Conservation (phyloP, 257 asterid genomes). For the Solanum gracilifrons region DNA sequence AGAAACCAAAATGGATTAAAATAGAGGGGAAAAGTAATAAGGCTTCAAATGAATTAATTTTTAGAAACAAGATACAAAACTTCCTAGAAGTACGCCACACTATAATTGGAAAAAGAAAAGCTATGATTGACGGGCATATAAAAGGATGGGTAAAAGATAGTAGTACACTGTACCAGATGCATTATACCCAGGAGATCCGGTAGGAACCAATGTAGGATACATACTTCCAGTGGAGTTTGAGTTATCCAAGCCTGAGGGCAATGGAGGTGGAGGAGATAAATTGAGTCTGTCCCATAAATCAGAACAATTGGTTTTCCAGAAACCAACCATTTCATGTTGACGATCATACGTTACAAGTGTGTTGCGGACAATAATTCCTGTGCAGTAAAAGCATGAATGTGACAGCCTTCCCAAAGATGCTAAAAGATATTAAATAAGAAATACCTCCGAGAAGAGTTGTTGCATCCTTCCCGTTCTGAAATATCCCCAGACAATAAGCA, state of each 20-base stretch:
- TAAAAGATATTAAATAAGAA: neutral
- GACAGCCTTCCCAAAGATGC: neutral
- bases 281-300: constrained; percentile 88
- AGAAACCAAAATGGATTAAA: neutral
- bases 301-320: constrained; percentile 97
- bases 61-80: neutral
- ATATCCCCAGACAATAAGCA: constrained; percentile 94
- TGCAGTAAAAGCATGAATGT: neutral
- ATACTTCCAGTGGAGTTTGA: constrained; percentile 27
- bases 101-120: neutral
- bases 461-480: constrained; percentile 96
- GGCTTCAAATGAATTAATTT: neutral
- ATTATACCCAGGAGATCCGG: constrained; percentile 30
- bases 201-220: constrained; percentile 51
- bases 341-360: constrained; percentile 97
- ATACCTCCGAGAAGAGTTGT: constrained; percentile 98
- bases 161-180: constrained; percentile 36
- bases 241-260: constrained; percentile 22
- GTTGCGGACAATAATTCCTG: constrained; percentile 93
- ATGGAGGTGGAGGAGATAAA: constrained; percentile 37
- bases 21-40: neutral
- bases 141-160: neutral
- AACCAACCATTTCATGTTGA: constrained; percentile 78
- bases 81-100: neutral
- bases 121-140: neutral